Percentiles rank a stretch among this genome's conserved stretches.
These are phyloP conservation scores for Eurotiales sp. DNA, from an alignment of 2,329 filamentous ascomycete species.

Conservation along the genomic window DNA sequence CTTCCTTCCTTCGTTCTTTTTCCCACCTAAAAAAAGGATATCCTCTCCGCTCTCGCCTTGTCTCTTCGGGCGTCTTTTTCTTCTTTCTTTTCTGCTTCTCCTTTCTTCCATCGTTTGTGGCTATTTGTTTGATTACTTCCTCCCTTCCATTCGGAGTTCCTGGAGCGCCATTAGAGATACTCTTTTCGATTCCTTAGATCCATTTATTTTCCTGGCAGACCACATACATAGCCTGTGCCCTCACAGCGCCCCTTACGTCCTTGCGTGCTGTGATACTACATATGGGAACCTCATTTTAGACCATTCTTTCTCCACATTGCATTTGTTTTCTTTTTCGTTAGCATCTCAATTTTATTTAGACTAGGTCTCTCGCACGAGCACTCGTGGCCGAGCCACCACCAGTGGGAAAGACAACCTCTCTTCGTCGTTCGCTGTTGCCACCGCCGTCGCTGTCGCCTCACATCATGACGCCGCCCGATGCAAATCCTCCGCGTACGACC, in stretches of 20 bases:
- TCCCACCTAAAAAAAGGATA: conserved; percentile 9
- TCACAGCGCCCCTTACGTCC: conserved; percentile 16
- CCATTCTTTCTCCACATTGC: conserved; percentile 4
- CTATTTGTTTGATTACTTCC: too few species aligned
- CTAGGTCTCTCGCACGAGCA: conserved; percentile 10
- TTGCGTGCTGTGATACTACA: neutral
- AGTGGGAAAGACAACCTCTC: neutral
- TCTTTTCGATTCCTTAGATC: conserved; percentile 16
- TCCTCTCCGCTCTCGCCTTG: conserved; percentile 9
- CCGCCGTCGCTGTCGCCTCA: neutral
- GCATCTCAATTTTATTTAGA: too few species aligned
- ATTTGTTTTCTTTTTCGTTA: conserved; percentile 4
- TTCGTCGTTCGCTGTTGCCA: neutral
- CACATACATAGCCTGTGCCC: conserved; percentile 12
- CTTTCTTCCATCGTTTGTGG: conserved; percentile 5
- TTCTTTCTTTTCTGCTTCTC: neutral
- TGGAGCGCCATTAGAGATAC: conserved; percentile 15
- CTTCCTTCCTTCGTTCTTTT: conserved; percentile 1
- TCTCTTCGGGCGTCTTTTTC: neutral
- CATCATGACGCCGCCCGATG: conserved; percentile 20
- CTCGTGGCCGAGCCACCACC: conserved; percentile 6
- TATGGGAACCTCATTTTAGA: neutral
- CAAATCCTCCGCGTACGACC: conserved; percentile 22
- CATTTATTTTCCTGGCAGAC: conserved; percentile 10
- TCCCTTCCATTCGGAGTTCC: conserved; percentile 13